phyloP scores from a whole-genome alignment of 2,329 filamentous ascomycete species.

The Pyricularia sp. region DNA sequence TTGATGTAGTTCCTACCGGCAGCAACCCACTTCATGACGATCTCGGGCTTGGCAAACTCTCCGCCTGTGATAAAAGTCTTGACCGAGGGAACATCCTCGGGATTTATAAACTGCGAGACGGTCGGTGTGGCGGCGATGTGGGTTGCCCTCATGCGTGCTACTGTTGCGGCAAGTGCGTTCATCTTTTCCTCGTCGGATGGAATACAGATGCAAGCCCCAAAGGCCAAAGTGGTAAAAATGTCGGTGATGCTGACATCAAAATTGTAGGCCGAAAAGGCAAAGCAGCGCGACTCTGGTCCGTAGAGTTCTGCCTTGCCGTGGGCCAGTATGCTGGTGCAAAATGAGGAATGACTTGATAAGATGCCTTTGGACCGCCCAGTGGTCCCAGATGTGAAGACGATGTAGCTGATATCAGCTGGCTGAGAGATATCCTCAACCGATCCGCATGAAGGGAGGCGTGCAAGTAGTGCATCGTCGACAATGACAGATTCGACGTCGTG shows the following conservation, averaged over 20 bases:
- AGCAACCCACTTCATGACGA: constrained; percentile 8
- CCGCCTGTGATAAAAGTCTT: constrained; percentile 48
- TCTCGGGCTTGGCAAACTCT: constrained; percentile 45
- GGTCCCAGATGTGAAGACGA: constrained; percentile 48
- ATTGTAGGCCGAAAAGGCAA: constrained; percentile 26
- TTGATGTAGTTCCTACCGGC: constrained; percentile 9
- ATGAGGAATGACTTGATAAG: constrained; percentile 37
- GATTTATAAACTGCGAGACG: constrained; percentile 8
- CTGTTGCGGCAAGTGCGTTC: constrained; percentile 27
- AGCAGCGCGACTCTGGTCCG: constrained; percentile 45
- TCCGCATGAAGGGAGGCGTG: background rate
- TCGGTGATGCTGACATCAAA: constrained; percentile 46
- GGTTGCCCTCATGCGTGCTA: constrained; percentile 49
- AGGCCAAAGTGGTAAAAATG: constrained; percentile 53
- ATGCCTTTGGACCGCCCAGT: constrained; percentile 51
- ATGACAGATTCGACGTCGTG: constrained; percentile 1
- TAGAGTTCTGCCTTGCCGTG: constrained; percentile 45
- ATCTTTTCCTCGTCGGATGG: background rate
- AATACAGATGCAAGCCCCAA: constrained; percentile 22
- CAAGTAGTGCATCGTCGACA: background rate
- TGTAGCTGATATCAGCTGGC: constrained; percentile 30
- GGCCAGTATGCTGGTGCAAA: background rate
- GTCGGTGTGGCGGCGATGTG: constrained; percentile 45
- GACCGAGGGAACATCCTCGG: constrained; percentile 4
- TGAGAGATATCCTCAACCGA: constrained; percentile 54